phyloP scores from a whole-genome alignment of 768 basidiomycete species.

The Pleurotus cornucopiae region DNA sequence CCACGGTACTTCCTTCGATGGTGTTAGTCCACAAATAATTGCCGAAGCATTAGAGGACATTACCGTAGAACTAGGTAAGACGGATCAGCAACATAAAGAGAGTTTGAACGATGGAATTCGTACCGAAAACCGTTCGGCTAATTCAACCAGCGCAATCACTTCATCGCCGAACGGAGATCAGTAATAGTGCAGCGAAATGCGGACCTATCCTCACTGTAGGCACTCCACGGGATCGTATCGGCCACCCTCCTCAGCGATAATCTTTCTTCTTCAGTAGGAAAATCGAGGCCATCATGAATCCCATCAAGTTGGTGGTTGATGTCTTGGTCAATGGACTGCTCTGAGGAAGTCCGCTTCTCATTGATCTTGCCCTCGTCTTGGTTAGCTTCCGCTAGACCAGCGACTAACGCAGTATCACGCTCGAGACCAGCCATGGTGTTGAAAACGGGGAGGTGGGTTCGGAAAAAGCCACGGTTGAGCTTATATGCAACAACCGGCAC shows the following conservation, averaged over 20 bases:
- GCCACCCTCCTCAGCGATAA: constrained; percentile 56
- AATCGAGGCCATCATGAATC: constrained; percentile 50
- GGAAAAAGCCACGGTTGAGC: background rate
- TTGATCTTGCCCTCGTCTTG: constrained; percentile 1
- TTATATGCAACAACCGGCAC: background rate
- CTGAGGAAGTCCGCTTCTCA: constrained; percentile 6
- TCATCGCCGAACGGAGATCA: background rate
- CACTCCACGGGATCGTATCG: constrained; percentile 55
- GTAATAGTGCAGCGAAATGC: background rate
- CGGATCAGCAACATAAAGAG: background rate
- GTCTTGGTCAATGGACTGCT: background rate
- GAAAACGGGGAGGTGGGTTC: background rate
- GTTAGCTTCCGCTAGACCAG: constrained; percentile 5
- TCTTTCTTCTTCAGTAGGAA: constrained; percentile 62
- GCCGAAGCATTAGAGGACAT: background rate
- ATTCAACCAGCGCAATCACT: constrained; percentile 63
- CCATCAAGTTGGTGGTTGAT: constrained; percentile 16
- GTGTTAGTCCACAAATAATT: too few species aligned
- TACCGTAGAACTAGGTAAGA: constrained; percentile 34
- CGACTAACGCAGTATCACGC: constrained; percentile 10
- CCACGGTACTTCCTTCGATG: constrained; percentile 24
- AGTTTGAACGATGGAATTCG: constrained; percentile 11
- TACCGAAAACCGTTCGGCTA: constrained; percentile 74
- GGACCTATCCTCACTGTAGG: constrained; percentile 36
- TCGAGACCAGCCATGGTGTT: constrained; percentile 11